phyloP scores from a whole-genome alignment of 306 rosid genomes.

The Abrus precatorius region DNA sequence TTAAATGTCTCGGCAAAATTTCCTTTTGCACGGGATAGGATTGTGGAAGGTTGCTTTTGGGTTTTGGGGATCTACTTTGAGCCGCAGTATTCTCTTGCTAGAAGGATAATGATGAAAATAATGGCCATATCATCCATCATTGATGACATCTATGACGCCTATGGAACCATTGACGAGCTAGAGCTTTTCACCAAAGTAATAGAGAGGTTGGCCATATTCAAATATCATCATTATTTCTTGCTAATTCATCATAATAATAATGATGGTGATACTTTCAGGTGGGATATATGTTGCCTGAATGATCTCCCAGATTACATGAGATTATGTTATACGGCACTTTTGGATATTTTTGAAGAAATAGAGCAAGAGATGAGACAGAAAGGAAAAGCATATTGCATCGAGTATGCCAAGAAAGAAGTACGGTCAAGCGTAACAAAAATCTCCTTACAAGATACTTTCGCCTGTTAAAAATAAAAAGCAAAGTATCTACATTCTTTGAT shows the following conservation, averaged over 20 bases:
- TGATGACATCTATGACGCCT: slow-evolving; percentile 64
- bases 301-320: slow-evolving; percentile 51
- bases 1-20: slow-evolving; percentile 42
- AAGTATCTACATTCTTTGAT: not conserved
- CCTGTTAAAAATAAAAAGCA: not conserved
- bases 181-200: slow-evolving; percentile 54
- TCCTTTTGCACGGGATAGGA: slow-evolving; percentile 56
- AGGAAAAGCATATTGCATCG: slow-evolving; percentile 28
- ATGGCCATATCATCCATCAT: not conserved
- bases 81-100: slow-evolving; percentile 37
- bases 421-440: not conserved
- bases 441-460: not conserved
- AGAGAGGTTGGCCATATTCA: slow-evolving; percentile 45
- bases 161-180: slow-evolving; percentile 66
- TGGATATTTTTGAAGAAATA: slow-evolving; percentile 41
- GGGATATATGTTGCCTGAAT: slow-evolving; percentile 39
- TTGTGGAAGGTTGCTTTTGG: slow-evolving; percentile 65
- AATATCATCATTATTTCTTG: not conserved
- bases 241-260: no score
- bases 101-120: slow-evolving; percentile 46
- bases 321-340: not conserved
- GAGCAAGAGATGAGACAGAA: slow-evolving; percentile 44
- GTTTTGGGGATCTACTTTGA: slow-evolving; percentile 48
- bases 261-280: not conserved
- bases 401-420: slow-evolving; percentile 29